phyloP scores from a whole-genome alignment of 2,329 filamentous ascomycete species.

The Zasmidium cellare region DNA sequence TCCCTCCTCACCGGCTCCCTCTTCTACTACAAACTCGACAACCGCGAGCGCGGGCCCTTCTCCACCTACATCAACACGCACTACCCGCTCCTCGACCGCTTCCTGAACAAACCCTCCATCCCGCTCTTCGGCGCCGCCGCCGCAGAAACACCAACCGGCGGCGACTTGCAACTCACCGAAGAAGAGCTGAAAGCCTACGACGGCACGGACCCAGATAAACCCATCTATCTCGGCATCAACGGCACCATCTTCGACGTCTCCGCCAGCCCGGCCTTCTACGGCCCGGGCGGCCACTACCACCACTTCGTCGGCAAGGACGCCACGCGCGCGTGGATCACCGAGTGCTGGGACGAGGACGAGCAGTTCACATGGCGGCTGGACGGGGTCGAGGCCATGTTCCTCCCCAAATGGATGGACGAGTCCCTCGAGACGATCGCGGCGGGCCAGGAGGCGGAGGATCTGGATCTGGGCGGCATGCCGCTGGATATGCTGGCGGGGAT shows the following conservation, averaged over 20 bases:
- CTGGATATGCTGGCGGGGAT: constrained; percentile 24
- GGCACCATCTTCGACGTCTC: constrained; percentile 35
- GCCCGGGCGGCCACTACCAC: constrained; percentile 32
- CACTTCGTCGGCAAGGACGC: constrained; percentile 33
- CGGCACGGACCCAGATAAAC: constrained; percentile 26
- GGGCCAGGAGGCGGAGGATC: constrained; percentile 18
- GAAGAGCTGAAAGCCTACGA: constrained; percentile 26
- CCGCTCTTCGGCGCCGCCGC: constrained; percentile 18
- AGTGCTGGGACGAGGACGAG: constrained; percentile 32
- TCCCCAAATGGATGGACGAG: constrained; percentile 32
- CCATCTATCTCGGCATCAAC: constrained; percentile 34
- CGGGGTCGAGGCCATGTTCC: constrained; percentile 30
- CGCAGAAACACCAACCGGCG: constrained; percentile 5
- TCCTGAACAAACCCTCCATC: constrained; percentile 12
- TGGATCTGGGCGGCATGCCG: constrained; percentile 22
- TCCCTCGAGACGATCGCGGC: constrained; percentile 20
- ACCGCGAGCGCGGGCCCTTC: constrained; percentile 19
- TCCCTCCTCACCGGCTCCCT: constrained; percentile 11
- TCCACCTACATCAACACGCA: constrained; percentile 22
- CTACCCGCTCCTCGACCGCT: constrained; percentile 18
- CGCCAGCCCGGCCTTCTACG: constrained; percentile 30
- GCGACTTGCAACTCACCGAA: constrained; percentile 22
- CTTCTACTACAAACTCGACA: constrained; percentile 27
- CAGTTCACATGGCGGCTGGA: constrained; percentile 30
- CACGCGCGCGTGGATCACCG: constrained; percentile 33